phyloP scores from a whole-genome alignment of 768 basidiomycete species.

The Scleroderma citrinum region DNA sequence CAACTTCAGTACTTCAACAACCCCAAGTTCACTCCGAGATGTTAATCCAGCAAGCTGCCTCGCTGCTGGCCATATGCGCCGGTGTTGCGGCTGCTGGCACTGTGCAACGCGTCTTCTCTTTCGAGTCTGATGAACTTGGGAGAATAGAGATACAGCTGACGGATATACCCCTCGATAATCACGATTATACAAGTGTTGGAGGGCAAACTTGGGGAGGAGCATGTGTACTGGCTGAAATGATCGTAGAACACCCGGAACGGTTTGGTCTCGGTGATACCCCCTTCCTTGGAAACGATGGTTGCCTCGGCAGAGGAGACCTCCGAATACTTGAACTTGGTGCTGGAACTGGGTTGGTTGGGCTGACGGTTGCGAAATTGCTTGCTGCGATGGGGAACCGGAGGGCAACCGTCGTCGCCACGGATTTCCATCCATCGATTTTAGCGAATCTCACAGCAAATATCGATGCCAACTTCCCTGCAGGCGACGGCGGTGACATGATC shows the following conservation, averaged over 20 bases:
- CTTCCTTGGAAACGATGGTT: neutral
- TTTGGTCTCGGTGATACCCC: constrained; percentile 37
- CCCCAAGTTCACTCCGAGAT: constrained; percentile 22
- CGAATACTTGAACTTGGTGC: constrained; percentile 52
- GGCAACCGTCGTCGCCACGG: constrained; percentile 36
- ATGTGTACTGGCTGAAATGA: constrained; percentile 71
- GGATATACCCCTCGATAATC: constrained; percentile 65
- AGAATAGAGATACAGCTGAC: constrained; percentile 41
- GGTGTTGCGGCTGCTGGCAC: constrained; percentile 60
- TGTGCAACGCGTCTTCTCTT: constrained; percentile 47
- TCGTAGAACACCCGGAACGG: constrained; percentile 47
- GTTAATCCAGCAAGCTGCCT: constrained; percentile 49
- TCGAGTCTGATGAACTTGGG: constrained; percentile 22
- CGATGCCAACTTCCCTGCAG: constrained; percentile 26
- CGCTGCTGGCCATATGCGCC: constrained; percentile 58
- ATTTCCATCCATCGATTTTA: constrained; percentile 45
- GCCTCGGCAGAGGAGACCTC: constrained; percentile 9
- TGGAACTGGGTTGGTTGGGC: constrained; percentile 50
- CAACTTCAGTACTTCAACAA: neutral
- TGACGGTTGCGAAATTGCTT: constrained; percentile 34
- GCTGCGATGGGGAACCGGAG: constrained; percentile 4
- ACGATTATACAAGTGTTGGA: constrained; percentile 69
- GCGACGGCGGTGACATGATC: neutral
- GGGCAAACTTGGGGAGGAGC: constrained; percentile 89
- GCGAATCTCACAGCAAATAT: constrained; percentile 44